These are phyloP conservation scores for Pestalotiopsis sp. DNA, from an alignment of 2,329 filamentous ascomycete genomes.

Conservation along the genomic window DNA sequence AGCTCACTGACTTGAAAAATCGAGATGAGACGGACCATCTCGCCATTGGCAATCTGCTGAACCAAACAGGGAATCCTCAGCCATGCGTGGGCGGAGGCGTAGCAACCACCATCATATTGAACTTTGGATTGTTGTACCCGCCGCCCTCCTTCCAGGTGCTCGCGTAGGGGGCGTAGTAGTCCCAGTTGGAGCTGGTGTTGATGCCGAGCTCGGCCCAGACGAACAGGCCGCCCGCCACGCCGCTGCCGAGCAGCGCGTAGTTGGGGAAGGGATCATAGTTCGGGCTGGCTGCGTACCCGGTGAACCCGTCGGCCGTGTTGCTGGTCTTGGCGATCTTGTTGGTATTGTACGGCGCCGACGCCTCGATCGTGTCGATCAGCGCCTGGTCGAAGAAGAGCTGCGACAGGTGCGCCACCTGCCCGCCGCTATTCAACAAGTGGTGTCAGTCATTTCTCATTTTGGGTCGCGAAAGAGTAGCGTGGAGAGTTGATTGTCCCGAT, in stretches of 20 bases:
- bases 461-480: no score
- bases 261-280: slow-evolving; percentile 52
- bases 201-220: slow-evolving; percentile 32
- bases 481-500: no score
- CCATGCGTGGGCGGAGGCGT: slow-evolving; percentile 29
- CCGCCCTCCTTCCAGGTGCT: slow-evolving; percentile 32
- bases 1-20: no score
- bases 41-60: no score
- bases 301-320: slow-evolving; percentile 31
- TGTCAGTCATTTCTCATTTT: no score
- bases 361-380: slow-evolving; percentile 38
- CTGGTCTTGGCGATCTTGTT: slow-evolving; percentile 34
- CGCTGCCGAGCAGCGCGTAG: slow-evolving; percentile 37
- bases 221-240: slow-evolving; percentile 26
- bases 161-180: slow-evolving; percentile 29
- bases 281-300: slow-evolving; percentile 30
- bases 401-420: slow-evolving; percentile 41
- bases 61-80: slow-evolving; percentile 5
- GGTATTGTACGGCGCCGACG: slow-evolving; percentile 37
- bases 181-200: slow-evolving; percentile 31
- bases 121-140: slow-evolving; percentile 31
- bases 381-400: slow-evolving; percentile 45
- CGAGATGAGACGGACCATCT: no score
- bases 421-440: slow-evolving; percentile 23
- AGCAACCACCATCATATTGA: slow-evolving; percentile 26